Base-by-base conservation (phyloP, 148 eudicot species). In the Rhododendron kiyosumense region DNA sequence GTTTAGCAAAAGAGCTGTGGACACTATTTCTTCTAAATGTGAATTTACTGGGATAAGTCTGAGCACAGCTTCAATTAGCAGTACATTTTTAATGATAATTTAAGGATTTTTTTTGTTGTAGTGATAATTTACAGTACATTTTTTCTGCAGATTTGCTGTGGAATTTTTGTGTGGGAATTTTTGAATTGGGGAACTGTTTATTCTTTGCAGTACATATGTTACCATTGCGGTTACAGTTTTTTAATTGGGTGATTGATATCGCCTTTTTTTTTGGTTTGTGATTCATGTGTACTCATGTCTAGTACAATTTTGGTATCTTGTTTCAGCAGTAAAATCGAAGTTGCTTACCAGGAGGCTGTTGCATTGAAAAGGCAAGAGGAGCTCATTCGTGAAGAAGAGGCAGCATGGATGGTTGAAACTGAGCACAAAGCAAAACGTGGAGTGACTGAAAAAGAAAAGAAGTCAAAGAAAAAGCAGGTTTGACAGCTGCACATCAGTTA, bases 331-430 rank as follows among this genome's bases (percentile, higher is more conserved):
- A 97, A 94, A 88, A 94, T 97, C 89, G 99, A 97, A 89, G 96
- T 89, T 59, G 94, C 99, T 26, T 97, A 95, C 90, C 98, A 95
- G 83, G 99, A 97, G 88, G 98, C 98, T 90, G 93, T 97, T 90
- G 95, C 99, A 52, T 89, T 97, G 88, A 94, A 91, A 94, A 93
- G 98, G 94, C 99, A 97, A 90, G 99, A 97, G 87, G 99, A 97
- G 86, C 99, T 97, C 86, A 97, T 95, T 84, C 98, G 98, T 85
- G 99, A 97, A 91, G 99, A 97, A 90, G 97, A 93, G 89, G 98
- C 92, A 84, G 97, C 95, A 15, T 93, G 95, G 93, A 88, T 92
- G 86, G 96, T 91, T 91, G 98, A 94, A 91, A 93, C 81, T 89
- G 99, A 95, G 90, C 98, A 91, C 87, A 97, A 94, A 88, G 93